These are phyloP conservation scores for Diospyros lotus DNA, from an alignment of 148 eudicot genomes.

Conservation along the genomic window DNA sequence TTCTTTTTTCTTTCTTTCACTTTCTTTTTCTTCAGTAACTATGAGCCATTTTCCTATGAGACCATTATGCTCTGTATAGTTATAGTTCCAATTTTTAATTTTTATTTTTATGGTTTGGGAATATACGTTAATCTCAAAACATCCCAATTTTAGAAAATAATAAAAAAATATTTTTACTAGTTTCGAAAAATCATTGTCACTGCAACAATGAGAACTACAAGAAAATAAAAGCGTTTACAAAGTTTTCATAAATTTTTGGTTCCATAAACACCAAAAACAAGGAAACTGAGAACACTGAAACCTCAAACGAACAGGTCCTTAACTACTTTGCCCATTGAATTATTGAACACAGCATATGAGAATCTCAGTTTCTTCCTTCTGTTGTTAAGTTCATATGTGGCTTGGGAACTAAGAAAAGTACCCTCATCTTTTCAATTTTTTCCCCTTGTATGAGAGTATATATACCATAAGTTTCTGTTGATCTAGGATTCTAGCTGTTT, in stretches of 20 bases:
- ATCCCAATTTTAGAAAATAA: not conserved
- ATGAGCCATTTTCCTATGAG: not conserved
- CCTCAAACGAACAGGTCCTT: no score
- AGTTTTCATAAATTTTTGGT: no score
- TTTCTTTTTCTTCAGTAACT: not conserved
- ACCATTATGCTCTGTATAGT: no score
- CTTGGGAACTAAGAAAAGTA: constrained; percentile 19
- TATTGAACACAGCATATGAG: constrained; percentile 4
- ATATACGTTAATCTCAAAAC: not conserved
- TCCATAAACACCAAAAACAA: no score
- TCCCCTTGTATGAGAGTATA: not conserved
- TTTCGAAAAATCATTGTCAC: no score
- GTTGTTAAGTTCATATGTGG: constrained; percentile 2
- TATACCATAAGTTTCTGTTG: not conserved
- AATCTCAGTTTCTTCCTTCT: not conserved
- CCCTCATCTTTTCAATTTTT: constrained; percentile 5
- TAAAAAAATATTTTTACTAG: no score
- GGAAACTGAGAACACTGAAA: no score
- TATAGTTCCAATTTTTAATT: not conserved
- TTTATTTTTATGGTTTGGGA: not conserved
- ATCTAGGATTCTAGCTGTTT: not conserved
- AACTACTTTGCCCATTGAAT: not conserved
- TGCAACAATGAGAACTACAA: no score
- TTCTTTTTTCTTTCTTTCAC: not conserved
- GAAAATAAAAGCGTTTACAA: no score